Evolutionary conservation across 768 basidiomycete genomes (phyloP).

Genomic region (Kwoniella europaea): DNA sequence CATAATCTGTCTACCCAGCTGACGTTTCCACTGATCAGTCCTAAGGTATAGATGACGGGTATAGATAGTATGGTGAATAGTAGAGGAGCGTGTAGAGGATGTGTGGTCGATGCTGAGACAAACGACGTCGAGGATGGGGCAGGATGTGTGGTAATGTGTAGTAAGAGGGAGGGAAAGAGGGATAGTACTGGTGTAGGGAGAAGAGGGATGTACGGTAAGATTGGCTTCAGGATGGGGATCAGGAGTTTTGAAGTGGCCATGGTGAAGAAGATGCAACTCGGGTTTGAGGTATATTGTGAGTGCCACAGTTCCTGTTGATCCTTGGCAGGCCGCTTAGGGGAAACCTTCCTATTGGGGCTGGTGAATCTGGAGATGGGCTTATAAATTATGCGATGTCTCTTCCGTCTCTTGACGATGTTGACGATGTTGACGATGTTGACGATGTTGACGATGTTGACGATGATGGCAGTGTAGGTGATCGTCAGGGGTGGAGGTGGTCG

Average conservation of each 20-base stretch:
- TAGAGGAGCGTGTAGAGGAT: slow-evolving; percentile 45
- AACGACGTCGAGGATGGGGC: slow-evolving; percentile 29
- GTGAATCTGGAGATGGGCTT: not conserved
- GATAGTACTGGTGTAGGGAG: slow-evolving; percentile 36
- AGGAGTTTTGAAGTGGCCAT: slow-evolving; percentile 22
- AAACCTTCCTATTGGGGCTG: too few relatives aligned
- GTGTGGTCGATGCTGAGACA: slow-evolving; percentile 33
- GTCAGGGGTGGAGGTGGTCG: slow-evolving; percentile 12
- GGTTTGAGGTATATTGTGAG: not conserved
- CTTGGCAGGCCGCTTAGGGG: too few relatives aligned
- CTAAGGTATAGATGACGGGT: slow-evolving; percentile 40
- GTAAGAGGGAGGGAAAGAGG: slow-evolving; percentile 21
- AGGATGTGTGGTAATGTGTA: slow-evolving; percentile 31
- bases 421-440: not conserved
- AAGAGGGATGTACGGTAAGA: slow-evolving; percentile 25
- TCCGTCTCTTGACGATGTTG: not conserved
- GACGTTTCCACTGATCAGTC: slow-evolving; percentile 52
- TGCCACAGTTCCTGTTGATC: too few relatives aligned
- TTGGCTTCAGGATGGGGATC: slow-evolving; percentile 17
- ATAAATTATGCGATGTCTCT: not conserved
- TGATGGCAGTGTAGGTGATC: not conserved
- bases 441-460: slow-evolving; percentile 3
- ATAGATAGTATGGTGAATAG: slow-evolving; percentile 33
- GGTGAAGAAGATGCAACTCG: not conserved
- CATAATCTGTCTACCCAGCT: slow-evolving; percentile 67